Evolutionary conservation across 179 eudicot genomes (phyloP).

Genomic region (Camellia oleifera): DNA sequence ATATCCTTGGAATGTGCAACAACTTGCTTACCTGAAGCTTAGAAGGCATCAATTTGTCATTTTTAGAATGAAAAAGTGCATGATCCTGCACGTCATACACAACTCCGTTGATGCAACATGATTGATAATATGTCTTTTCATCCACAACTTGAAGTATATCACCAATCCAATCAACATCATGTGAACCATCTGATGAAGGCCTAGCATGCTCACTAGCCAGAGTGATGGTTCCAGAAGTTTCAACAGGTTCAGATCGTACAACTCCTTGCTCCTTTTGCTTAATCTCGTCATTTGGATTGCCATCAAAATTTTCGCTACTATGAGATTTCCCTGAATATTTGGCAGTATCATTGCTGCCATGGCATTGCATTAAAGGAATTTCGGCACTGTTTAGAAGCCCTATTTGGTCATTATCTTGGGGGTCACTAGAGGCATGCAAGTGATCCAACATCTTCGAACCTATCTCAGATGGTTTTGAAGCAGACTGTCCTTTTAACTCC

Average conservation of each 20-base stretch:
- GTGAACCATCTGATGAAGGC: constrained; percentile 41
- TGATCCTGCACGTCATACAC: constrained; percentile 61
- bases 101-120: constrained; percentile 69
- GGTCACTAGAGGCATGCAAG: constrained; percentile 26
- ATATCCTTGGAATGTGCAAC: not conserved
- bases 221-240: constrained; percentile 24
- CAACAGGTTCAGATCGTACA: constrained; percentile 29
- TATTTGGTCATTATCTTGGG: constrained; percentile 24
- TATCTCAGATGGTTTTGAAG: constrained; percentile 28
- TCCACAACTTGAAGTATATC: constrained; percentile 48
- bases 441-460: constrained; percentile 24
- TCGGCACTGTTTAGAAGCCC: constrained; percentile 33
- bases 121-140: constrained; percentile 57
- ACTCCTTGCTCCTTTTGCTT: constrained; percentile 29
- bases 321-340: constrained; percentile 22
- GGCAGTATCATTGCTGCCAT: constrained; percentile 25
- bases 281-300: constrained; percentile 14
- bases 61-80: constrained; percentile 50
- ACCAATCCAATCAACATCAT: constrained; percentile 73
- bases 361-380: constrained; percentile 26
- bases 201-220: constrained; percentile 27
- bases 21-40: constrained; percentile 68
- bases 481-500: constrained; percentile 29
- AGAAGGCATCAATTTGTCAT: constrained; percentile 56
- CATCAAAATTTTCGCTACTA: constrained; percentile 20